Percentiles rank a stretch among this genome's conserved stretches.
Conservation (phyloP, 306 rosid genomes). For the Hippophae rhamnoides region DNA sequence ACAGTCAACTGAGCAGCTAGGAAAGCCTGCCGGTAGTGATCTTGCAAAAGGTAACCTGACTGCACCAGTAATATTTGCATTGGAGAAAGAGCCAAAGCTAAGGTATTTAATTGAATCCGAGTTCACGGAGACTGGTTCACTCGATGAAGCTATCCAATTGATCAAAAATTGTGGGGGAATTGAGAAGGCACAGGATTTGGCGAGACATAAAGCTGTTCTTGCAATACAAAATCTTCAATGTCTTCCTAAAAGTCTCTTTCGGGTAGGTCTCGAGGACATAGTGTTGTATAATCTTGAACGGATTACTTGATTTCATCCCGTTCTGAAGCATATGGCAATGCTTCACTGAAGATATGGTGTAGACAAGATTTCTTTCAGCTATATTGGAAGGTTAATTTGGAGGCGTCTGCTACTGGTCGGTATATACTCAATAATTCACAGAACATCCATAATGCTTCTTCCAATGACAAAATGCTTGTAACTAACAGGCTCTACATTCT, state of each 20-base stretch:
- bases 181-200: conserved; percentile 69
- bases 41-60: conserved; percentile 87
- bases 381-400: neutral
- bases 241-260: conserved; percentile 59
- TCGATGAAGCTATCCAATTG: conserved; percentile 62
- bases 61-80: conserved; percentile 80
- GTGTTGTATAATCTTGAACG: conserved; percentile 80
- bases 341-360: neutral
- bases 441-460: neutral
- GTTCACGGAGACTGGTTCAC: conserved; percentile 69
- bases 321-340: neutral
- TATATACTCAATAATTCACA: neutral
- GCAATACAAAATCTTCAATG: conserved; percentile 74
- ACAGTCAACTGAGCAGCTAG: conserved; percentile 82
- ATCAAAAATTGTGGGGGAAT: conserved; percentile 74
- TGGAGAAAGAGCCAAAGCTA: conserved; percentile 67
- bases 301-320: conserved; percentile 27
- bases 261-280: conserved; percentile 76
- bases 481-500: conserved; percentile 9
- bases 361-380: neutral
- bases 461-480: conserved; percentile 8
- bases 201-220: conserved; percentile 72
- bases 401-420: neutral
- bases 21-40: conserved; percentile 91
- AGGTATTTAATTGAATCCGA: conserved; percentile 79